Evolutionary conservation across 345 rosid genomes (phyloP).

Genomic region (Eucalyptus cladocalyx): DNA sequence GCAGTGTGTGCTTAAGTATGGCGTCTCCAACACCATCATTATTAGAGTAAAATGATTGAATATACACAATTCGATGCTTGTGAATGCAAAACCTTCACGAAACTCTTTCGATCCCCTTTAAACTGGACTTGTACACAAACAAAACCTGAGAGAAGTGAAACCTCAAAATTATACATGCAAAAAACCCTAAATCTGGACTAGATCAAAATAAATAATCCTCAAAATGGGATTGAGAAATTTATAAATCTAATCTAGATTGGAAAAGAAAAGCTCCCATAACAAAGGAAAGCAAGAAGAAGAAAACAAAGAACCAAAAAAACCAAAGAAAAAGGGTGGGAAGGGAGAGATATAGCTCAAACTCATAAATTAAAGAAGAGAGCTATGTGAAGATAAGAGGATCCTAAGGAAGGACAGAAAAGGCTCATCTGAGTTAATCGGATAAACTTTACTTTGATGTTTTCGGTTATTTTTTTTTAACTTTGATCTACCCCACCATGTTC

Average conservation of each 20-base stretch:
- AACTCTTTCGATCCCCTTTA: accelerated
- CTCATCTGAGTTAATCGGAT: no score
- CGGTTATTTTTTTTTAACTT: no score
- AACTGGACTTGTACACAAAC: neutral
- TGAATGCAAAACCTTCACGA: no score
- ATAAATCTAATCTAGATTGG: neutral
- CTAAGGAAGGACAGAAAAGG: no score
- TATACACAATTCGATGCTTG: accelerated
- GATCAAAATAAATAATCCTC: accelerated
- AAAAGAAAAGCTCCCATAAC: neutral
- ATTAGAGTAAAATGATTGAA: no score
- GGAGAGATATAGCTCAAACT: neutral
- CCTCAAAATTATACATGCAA: accelerated
- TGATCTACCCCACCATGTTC: no score
- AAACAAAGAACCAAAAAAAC: neutral
- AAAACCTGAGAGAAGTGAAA: no score
- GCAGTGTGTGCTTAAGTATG: accelerated
- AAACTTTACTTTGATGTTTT: no score
- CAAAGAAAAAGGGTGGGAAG: neutral
- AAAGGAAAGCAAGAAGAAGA: neutral
- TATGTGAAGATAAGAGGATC: neutral
- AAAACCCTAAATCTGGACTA: neutral
- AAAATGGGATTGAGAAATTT: neutral
- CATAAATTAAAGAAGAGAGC: no score
- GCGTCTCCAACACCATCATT: neutral